These are phyloP conservation scores for Henckelia pumila DNA, from an alignment of 257 asterid species.

Conservation along the genomic window DNA sequence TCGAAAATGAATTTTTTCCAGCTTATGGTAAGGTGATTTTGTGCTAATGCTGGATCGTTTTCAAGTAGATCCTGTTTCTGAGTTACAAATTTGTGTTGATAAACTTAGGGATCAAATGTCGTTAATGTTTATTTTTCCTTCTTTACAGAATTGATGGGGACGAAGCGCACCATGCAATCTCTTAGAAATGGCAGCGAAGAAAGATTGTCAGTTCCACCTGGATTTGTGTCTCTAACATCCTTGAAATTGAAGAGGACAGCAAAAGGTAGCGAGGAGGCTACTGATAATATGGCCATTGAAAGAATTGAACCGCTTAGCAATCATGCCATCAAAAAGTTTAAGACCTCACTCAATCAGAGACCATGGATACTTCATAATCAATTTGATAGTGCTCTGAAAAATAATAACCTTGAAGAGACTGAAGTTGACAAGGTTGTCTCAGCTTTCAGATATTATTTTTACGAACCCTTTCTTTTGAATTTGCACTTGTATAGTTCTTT, in stretches of 20 bases:
- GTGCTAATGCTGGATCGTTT: neutral
- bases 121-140: neutral
- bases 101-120: slow-evolving; percentile 1
- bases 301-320: slow-evolving; percentile 28
- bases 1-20: slow-evolving; percentile 12
- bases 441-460: slow-evolving; percentile 13
- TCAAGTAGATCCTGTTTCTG: slow-evolving; percentile 13
- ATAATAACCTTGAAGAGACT: slow-evolving; percentile 35
- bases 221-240: slow-evolving; percentile 60
- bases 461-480: slow-evolving; percentile 13
- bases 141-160: slow-evolving; percentile 42
- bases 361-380: slow-evolving; percentile 51
- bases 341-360: slow-evolving; percentile 35
- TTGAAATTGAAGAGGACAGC: slow-evolving; percentile 44
- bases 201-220: slow-evolving; percentile 66
- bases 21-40: slow-evolving; percentile 13
- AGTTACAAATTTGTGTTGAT: slow-evolving; percentile 15
- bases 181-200: slow-evolving; percentile 21
- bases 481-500: slow-evolving; percentile 17
- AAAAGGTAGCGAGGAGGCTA: slow-evolving; percentile 22
- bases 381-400: slow-evolving; percentile 26
- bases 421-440: slow-evolving; percentile 42
- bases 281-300: slow-evolving; percentile 25
- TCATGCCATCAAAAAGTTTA: slow-evolving; percentile 36
- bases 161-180: slow-evolving; percentile 23